A percentile compares a stretch with the other conserved stretches of the same genome.
Conservation (phyloP, 2,329 filamentous ascomycete genomes). For the Scedosporium minutisporum region DNA sequence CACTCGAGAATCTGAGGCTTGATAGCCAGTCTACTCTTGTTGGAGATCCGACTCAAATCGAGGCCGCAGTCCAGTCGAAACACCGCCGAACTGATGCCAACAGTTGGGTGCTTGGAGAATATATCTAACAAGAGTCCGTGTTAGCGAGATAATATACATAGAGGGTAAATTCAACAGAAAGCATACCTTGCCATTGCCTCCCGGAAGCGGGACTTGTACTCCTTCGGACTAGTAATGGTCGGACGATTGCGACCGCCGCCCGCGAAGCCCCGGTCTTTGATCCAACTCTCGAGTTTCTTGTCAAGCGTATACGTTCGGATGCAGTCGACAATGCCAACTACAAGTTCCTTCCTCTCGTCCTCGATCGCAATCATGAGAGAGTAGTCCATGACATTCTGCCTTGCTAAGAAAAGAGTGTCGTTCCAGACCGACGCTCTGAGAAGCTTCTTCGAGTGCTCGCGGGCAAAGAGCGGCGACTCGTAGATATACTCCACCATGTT, state of each 20-base stretch:
- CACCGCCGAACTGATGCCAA: slow-evolving; percentile 57
- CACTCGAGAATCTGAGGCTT: neutral
- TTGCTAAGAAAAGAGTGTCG: slow-evolving; percentile 87
- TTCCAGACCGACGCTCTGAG: slow-evolving; percentile 87
- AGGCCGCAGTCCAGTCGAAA: slow-evolving; percentile 10
- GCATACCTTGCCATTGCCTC: slow-evolving; percentile 90
- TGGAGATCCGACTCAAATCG: slow-evolving; percentile 10
- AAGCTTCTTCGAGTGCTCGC: slow-evolving; percentile 92
- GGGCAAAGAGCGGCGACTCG: slow-evolving; percentile 86
- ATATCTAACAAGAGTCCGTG: slow-evolving; percentile 35
- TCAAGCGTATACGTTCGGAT: slow-evolving; percentile 99
- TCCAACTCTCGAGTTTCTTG: slow-evolving; percentile 99
- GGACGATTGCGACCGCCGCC: slow-evolving; percentile 71
- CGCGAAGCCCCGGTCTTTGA: slow-evolving; percentile 87
- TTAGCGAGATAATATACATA: slow-evolving; percentile 7
- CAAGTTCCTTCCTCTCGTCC: slow-evolving; percentile 77
- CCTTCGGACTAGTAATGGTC: slow-evolving; percentile 92
- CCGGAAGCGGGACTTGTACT: slow-evolving; percentile 92
- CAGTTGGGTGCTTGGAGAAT: slow-evolving; percentile 67
- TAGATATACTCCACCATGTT: slow-evolving; percentile 99
- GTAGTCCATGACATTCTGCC: slow-evolving; percentile 99
- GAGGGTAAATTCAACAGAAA: neutral
- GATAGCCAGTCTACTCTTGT: neutral
- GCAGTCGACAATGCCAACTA: slow-evolving; percentile 96
- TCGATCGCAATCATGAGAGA: slow-evolving; percentile 97